A percentile compares a stretch with the other conserved stretches of the same genome.
Conservation (phyloP, 2,329 filamentous ascomycete species). For the Laburnicola sp. region DNA sequence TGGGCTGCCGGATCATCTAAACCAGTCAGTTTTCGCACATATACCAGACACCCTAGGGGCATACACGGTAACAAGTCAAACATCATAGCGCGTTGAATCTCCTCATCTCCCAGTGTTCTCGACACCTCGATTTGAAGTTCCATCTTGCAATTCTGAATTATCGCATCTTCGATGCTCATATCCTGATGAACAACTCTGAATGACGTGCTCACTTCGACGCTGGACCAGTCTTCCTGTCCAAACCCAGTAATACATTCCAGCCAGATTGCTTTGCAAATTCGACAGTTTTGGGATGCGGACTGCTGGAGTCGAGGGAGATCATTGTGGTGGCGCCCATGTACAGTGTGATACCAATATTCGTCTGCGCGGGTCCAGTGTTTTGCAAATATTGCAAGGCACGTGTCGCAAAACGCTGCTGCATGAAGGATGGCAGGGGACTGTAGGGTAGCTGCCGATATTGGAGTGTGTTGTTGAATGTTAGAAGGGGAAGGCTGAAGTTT, state of each 20-base stretch:
- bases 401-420: not conserved
- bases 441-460: too few relatives aligned
- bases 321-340: constrained; percentile 1
- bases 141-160: not conserved
- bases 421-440: not conserved
- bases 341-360: not conserved
- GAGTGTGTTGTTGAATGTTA: too few relatives aligned
- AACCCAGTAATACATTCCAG: constrained; percentile 9
- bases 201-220: not conserved
- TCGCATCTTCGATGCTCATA: constrained; percentile 1
- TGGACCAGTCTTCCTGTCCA: constrained; percentile 9
- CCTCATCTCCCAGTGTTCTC: constrained; percentile 4
- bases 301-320: not conserved
- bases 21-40: not conserved
- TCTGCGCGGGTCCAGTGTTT: not conserved
- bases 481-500: too few relatives aligned
- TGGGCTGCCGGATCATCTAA: not conserved
- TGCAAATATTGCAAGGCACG: not conserved
- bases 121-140: constrained; percentile 2
- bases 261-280: constrained; percentile 12
- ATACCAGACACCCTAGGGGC: not conserved
- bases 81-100: constrained; percentile 4
- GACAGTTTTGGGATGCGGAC: constrained; percentile 1
- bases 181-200: not conserved
- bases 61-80: not conserved